A percentile compares a stretch with the other conserved stretches of the same genome.
Evolutionary conservation across 2,329 filamentous ascomycete genomes (phyloP).

Genomic region (Pseudogymnoascus sp.): DNA sequence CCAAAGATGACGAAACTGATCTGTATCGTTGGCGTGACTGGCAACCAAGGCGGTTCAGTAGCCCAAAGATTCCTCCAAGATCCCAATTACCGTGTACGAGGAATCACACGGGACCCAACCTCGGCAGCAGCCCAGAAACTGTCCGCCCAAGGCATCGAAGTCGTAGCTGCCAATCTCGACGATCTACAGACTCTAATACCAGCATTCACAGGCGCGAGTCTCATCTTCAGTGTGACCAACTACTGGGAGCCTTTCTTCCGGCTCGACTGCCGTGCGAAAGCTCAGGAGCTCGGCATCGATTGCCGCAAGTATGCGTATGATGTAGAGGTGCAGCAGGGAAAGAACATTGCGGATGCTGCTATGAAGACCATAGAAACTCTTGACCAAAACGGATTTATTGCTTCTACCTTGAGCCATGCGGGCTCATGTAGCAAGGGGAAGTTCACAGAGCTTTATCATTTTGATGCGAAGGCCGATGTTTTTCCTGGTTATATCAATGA

Average conservation of each 20-base stretch:
- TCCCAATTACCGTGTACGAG: slow-evolving; percentile 37
- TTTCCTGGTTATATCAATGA: slow-evolving; percentile 37
- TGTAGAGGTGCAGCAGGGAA: slow-evolving; percentile 43
- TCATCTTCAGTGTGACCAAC: slow-evolving; percentile 50
- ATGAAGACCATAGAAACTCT: slow-evolving; percentile 35
- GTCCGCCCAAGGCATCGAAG: slow-evolving; percentile 33
- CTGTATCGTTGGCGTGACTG: slow-evolving; percentile 38
- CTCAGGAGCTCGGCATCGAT: slow-evolving; percentile 33
- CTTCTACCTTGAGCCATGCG: slow-evolving; percentile 45
- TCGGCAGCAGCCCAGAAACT: slow-evolving; percentile 33
- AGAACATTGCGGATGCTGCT: slow-evolving; percentile 49
- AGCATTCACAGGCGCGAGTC: slow-evolving; percentile 39
- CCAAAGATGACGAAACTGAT: slow-evolving; percentile 30
- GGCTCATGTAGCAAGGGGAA: slow-evolving; percentile 38
- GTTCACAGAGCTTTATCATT: slow-evolving; percentile 45
- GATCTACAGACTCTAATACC: slow-evolving; percentile 31
- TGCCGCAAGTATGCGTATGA: slow-evolving; percentile 41
- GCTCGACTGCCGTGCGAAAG: slow-evolving; percentile 35
- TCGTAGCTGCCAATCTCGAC: slow-evolving; percentile 38
- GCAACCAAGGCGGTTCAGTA: slow-evolving; percentile 44
- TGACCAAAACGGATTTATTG: slow-evolving; percentile 38
- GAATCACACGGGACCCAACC: slow-evolving; percentile 37
- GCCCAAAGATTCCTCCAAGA: slow-evolving; percentile 36
- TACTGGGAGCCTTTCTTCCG: slow-evolving; percentile 47
- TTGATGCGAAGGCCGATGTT: slow-evolving; percentile 45